phyloP scores from a whole-genome alignment of 495 filamentous ascomycete species.

The Neurospora pannonica region DNA sequence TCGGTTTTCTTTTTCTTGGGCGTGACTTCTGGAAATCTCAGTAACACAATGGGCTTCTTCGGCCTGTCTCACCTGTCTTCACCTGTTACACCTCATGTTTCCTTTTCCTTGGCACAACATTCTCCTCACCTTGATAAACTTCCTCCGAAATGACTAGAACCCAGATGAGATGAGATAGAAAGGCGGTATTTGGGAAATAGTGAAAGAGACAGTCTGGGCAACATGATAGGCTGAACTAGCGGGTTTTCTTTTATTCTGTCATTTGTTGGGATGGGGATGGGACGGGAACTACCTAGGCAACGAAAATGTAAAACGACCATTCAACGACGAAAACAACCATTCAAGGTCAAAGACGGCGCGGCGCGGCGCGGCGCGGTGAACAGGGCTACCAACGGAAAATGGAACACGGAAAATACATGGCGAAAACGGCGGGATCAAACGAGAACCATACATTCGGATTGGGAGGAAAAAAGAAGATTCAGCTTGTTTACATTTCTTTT shows the following conservation, averaged over 20 bases:
- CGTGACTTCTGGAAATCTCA: background rate
- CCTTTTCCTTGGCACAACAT: background rate
- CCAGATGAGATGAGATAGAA: background rate
- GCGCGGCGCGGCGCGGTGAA: background rate
- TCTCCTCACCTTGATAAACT: background rate
- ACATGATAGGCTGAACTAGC: background rate
- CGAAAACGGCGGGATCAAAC: background rate
- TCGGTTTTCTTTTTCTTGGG: background rate
- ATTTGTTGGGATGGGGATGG: background rate
- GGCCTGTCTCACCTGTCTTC: background rate
- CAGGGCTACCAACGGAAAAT: background rate
- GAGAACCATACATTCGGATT: background rate
- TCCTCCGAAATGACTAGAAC: background rate
- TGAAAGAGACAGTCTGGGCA: background rate
- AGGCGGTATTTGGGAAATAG: background rate
- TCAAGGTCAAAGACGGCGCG: background rate
- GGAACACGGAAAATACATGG: background rate
- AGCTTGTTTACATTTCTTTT: background rate
- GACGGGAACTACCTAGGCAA: background rate
- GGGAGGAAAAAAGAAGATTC: background rate
- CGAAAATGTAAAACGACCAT: background rate
- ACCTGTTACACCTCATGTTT: background rate
- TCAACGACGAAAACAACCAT: background rate
- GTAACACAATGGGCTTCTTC: background rate
- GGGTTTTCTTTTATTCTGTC: background rate